phyloP scores from a whole-genome alignment of 208 protist genomes.

The Herpetomonas tarakana region DNA sequence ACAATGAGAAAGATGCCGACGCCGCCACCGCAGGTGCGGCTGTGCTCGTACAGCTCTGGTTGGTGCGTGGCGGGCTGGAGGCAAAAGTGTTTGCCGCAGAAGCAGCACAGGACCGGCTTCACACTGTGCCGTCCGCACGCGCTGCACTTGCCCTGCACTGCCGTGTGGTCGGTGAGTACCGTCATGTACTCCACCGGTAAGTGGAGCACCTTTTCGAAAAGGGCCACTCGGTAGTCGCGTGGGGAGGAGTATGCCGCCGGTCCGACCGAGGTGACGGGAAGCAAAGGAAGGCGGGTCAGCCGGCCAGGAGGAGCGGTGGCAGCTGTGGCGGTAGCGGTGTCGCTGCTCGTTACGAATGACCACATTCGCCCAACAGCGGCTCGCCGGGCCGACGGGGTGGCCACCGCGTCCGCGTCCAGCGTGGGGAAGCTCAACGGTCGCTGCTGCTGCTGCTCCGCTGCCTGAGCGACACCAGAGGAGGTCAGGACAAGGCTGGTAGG shows the following conservation, averaged over 20 bases:
- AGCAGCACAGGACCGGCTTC: conserved; percentile 49
- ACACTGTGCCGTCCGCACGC: conserved; percentile 23
- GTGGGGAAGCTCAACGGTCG: conserved; percentile 12
- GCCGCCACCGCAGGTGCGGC: conserved; percentile 39
- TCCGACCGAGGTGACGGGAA: conserved; percentile 1
- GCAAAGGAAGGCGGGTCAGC: neutral
- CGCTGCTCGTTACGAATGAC: conserved; percentile 30
- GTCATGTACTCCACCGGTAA: conserved; percentile 30
- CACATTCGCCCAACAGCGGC: conserved; percentile 48
- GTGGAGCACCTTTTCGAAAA: conserved; percentile 48
- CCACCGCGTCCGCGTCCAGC: conserved; percentile 23
- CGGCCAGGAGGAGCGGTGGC: neutral
- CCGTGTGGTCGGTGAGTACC: conserved; percentile 29
- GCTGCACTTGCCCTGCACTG: conserved; percentile 10
- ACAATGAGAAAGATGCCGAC: conserved; percentile 57
- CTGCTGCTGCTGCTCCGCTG: neutral
- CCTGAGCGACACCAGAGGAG: conserved; percentile 9
- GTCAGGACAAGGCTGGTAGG: conserved; percentile 10
- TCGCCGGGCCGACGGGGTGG: conserved; percentile 17
- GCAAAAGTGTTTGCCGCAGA: conserved; percentile 50
- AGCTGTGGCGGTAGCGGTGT: neutral
- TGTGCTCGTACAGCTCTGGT: conserved; percentile 58
- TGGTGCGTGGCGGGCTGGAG: conserved; percentile 9
- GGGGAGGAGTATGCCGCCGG: conserved; percentile 13
- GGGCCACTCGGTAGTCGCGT: conserved; percentile 21